Evolutionary conservation across 169 alveolate genomes (phyloP), one percentile per base, ranked within the genome.

Genomic region (Plasmodium berghei): DNA sequence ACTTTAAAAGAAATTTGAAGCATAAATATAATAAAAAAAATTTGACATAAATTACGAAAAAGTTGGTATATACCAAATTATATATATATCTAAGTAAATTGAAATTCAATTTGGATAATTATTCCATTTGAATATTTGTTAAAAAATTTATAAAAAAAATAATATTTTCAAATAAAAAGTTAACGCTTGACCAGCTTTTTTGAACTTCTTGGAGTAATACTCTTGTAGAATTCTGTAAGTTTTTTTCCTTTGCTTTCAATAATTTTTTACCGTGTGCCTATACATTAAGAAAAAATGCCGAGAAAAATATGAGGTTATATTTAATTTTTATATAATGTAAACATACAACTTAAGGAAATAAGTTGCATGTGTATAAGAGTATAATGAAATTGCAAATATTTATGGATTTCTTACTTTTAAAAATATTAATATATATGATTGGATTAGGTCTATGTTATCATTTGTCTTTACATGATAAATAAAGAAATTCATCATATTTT

Each of bases 91-190:
- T n/a, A 70, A 48, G 1, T 46, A 8, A 5, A 49, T 16, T 49
- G 63, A 52, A 49, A 54, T 28, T 16, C 52, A 2, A 56, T 59
- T 9, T 18, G 28, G 9, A 12, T 14, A 9, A 70, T 66, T 70
- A 80, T 71, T 80, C 90, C 28, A 80, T 24, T 71, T 80, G 90
- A 66, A 80, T 80, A 67, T 80, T 80, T 80, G 90, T 80, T 52
- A 80, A 80, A 80, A 80, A 80, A 22, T 80, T 80, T n/a, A 80
- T 80, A 80, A 80, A 80, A 80, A 80, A 80, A 80, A 80, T 80
- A 28, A 67, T 70, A 49, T 70, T 80, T 80, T 80, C 90, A 80
- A 80, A 80, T 80, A 80, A 80, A 34, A 80, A 66, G 45, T 80
- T 80, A 34, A 80, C 66, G 45, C 28, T 80, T 26, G 90, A 80